Evolutionary conservation across 495 filamentous ascomycete species (phyloP), one percentile per base, ranked within the genome.

Genomic region (Aspergillus panamensis): DNA sequence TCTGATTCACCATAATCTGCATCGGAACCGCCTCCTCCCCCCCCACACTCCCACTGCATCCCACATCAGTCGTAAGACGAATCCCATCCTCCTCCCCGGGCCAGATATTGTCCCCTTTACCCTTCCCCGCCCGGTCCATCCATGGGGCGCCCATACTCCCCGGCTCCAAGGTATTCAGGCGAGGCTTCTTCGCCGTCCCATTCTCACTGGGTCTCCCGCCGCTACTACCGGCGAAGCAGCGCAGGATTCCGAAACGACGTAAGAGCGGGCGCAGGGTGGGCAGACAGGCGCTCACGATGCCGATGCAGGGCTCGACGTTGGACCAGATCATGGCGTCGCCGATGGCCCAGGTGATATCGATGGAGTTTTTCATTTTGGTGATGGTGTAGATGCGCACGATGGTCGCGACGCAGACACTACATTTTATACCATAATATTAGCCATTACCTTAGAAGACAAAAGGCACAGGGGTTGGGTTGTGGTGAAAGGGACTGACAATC

Each of bases 361-460:
- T 31, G 7, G 63, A 62, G 8, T 31, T 10, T 9, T 61, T 63
- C 8, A 65, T 32, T 8, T 45, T 32, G 2, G 48, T 61, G 17
- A 66, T 51, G 16, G 58, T 50, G 30, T 57, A 57, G 33, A 64
- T 61, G 8, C 70, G 65, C 6, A 67, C 33, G 32, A 68, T 62
- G 6, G 61, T 68, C 7, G 57, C 65, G 12, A 67, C 55, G 40
- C 64, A 69, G 53, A 66, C 66, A 47, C 69, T 70, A 44, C 20
- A 35, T 21, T 3, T 29, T n/a, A n/a, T 25, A 25, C 25, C 2
- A 25, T 2, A 25, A 10, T 31, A 12, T 64, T 44, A 58, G 55
- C 30, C 1, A n/a, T n/a, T n/a, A n/a, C n/a, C n/a, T n/a, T n/a
- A n/a, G n/a, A n/a, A n/a, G n/a, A n/a, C n/a, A n/a, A n/a, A n/a